Base-by-base conservation (phyloP, 257 asterid genomes). In the Verbena officinalis region DNA sequence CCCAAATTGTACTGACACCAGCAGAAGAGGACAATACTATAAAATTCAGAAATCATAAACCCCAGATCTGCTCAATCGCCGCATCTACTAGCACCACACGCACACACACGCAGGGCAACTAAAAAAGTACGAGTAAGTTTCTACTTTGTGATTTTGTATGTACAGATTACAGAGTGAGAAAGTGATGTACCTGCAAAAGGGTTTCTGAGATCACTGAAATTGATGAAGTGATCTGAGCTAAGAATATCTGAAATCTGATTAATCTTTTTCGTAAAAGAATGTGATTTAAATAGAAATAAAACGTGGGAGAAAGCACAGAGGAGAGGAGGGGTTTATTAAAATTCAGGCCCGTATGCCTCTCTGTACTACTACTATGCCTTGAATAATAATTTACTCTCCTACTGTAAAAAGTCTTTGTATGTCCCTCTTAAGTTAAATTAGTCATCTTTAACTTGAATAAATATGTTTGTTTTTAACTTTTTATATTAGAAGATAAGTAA, bases 61-160 rank as follows among this genome's bases (percentile, higher is more conserved):
- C 45, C 48, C 36, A 55, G 64, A 66, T 66, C 64, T 66, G 64
- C 56, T 17, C 34, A 39, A 39, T 59, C 24, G 24, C 17, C 10
- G 9, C 55, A 43, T 44, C 38, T 10, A 42, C 65, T 22, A 17
- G 31, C 64, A 17, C 33, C 33, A 44, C 14, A 55, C 4, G 8
- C 45, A 11, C 46, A 58, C 31, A 31, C 45, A 13, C 59, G 24
- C 40, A 27, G 12, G 15, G 19, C 11, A 1, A 3, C 48, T n/a
- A 15, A 15, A 13, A 15, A 15, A 13, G 22, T n/a, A 44, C 9
- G 7, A 1, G 15, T 44, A 27, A 7, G 27, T 0, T 33, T 2
- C 8, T 31, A 21, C 7, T 14, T n/a, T n/a, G 31, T 19, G 40
- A 9, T 36, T 36, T 36, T 4, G 40, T 36, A 36, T 36, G 36